A percentile compares a stretch with the other conserved stretches of the same genome.
phyloP scores from a whole-genome alignment of 2,329 filamentous ascomycete genomes.

The Botrytis tulipae region DNA sequence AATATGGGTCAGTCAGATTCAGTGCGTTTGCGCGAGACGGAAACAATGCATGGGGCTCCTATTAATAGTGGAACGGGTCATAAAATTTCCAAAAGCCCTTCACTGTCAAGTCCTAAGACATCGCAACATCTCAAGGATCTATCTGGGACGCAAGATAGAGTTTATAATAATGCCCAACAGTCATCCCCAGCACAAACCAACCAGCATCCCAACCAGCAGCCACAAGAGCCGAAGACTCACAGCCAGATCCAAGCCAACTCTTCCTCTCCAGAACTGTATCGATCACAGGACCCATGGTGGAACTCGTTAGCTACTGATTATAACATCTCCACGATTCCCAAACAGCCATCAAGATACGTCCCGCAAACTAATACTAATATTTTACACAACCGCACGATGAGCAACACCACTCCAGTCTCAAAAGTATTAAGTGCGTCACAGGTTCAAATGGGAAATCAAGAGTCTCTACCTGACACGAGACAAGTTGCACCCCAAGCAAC shows the following conservation, averaged over 20 bases:
- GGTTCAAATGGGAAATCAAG: background rate
- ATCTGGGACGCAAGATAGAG: background rate
- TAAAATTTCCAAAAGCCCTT: background rate
- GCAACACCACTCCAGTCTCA: background rate
- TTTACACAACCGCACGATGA: background rate
- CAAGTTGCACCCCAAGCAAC: background rate
- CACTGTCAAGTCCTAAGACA: background rate
- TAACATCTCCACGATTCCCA: slow-evolving; percentile 2
- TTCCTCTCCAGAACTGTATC: background rate
- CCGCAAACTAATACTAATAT: background rate
- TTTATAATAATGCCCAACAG: background rate
- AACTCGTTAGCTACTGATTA: slow-evolving; percentile 9
- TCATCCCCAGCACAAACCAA: background rate
- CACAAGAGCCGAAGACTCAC: background rate
- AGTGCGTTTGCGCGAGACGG: background rate
- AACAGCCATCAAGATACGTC: background rate
- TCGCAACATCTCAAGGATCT: background rate
- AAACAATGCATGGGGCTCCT: background rate
- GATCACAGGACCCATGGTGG: slow-evolving; percentile 14
- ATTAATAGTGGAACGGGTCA: background rate
- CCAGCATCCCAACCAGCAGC: background rate
- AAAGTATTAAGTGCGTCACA: background rate
- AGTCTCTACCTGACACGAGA: background rate
- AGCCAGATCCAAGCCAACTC: background rate
- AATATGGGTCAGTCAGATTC: background rate